A percentile compares a stretch with the other conserved stretches of the same genome.
Evolutionary conservation across 768 basidiomycete genomes (phyloP).

Genomic region (Trametes sanguinea): DNA sequence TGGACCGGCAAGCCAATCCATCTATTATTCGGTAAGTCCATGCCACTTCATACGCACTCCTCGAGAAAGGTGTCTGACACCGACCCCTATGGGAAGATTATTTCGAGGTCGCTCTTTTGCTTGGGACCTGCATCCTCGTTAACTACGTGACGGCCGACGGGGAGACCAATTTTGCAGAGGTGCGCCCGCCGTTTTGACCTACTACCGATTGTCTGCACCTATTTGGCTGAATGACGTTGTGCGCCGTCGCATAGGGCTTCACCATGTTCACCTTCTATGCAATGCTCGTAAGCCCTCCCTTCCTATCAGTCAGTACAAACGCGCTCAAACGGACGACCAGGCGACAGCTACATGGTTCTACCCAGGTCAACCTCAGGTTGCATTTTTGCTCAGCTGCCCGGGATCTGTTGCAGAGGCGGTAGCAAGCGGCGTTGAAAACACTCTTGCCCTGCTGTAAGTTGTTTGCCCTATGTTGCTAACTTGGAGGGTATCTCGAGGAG

Average conservation of each 20-base stretch:
- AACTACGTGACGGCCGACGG: conserved; percentile 78
- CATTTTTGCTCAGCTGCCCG: conserved; percentile 42
- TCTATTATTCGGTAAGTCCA: conserved; percentile 61
- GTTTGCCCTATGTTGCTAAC: no score
- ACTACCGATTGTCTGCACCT: no score
- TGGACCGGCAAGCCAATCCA: conserved; percentile 59
- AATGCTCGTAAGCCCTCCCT: conserved; percentile 35
- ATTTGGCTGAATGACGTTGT: neutral
- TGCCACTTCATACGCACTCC: neutral
- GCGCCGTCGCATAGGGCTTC: conserved; percentile 34
- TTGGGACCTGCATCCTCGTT: conserved; percentile 72
- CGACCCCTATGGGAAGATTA: conserved; percentile 45
- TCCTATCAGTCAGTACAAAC: neutral
- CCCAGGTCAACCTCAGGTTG: conserved; percentile 53
- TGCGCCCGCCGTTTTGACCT: neutral
- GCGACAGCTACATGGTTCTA: conserved; percentile 69
- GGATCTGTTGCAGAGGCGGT: conserved; percentile 18
- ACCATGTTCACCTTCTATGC: conserved; percentile 66
- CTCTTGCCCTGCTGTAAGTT: neutral
- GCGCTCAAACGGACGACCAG: conserved; percentile 32
- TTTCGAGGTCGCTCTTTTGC: conserved; percentile 63
- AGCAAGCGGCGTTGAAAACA: conserved; percentile 1
- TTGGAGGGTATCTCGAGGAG: no score
- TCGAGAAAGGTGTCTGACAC: no score
- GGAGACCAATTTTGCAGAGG: conserved; percentile 80